Conservation (phyloP, 2,329 filamentous ascomycete genomes). For the Clonostachys rosea region DNA sequence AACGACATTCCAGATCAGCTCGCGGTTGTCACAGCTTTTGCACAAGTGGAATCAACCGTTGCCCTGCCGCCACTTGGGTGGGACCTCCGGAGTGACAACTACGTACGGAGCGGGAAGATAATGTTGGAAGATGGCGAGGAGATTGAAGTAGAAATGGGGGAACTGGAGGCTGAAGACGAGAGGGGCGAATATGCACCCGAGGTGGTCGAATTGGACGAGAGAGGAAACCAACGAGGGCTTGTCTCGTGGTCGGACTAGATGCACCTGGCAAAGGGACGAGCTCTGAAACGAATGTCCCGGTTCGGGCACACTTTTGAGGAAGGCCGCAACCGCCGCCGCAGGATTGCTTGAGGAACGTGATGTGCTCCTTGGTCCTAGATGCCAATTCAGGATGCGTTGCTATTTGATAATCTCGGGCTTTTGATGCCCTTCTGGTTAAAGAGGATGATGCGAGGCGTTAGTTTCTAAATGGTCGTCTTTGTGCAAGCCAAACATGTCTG, state of each 20-base stretch:
- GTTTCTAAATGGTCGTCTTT: too few species aligned
- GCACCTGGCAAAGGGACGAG: not conserved
- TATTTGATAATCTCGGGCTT: too few species aligned
- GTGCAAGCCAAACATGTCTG: too few species aligned
- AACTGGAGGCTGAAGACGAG: constrained; percentile 50
- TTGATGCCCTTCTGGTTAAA: too few species aligned
- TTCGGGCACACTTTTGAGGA: too few species aligned
- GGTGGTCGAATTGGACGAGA: constrained; percentile 46
- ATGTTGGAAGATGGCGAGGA: constrained; percentile 50
- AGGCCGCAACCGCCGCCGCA: too few species aligned
- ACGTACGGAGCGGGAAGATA: constrained; percentile 39
- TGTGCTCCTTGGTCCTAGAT: too few species aligned
- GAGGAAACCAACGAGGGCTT: constrained; percentile 45
- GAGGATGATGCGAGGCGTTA: too few species aligned
- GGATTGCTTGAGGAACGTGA: too few species aligned
- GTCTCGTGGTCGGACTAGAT: constrained; percentile 39
- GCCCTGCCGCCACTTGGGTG: constrained; percentile 42
- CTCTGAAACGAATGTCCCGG: not conserved
- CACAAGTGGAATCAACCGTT: constrained; percentile 20
- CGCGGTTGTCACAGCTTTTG: constrained; percentile 34
- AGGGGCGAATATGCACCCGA: constrained; percentile 48
- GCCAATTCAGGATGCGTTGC: too few species aligned
- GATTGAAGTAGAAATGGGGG: constrained; percentile 39
- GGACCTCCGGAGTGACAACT: constrained; percentile 45
- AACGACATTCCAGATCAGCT: constrained; percentile 7